Evolutionary conservation across 2,329 filamentous ascomycete genomes (phyloP).

Genomic region (Aureobasidium sp.): DNA sequence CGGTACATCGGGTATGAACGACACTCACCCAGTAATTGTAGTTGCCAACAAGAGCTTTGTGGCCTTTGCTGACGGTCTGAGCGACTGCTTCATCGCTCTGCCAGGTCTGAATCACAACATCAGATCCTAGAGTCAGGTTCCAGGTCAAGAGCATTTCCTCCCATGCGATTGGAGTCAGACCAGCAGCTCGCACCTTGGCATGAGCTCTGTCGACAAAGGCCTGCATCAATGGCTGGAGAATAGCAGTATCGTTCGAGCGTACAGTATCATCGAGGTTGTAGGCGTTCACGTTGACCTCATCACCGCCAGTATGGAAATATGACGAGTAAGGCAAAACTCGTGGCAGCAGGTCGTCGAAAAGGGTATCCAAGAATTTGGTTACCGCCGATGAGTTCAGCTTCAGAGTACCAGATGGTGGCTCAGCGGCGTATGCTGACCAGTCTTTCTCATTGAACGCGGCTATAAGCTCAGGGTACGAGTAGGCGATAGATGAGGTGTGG

Average conservation of each 20-base stretch:
- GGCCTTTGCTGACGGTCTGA: slow-evolving; percentile 53
- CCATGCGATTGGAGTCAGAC: slow-evolving; percentile 73
- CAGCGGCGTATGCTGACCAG: slow-evolving; percentile 47
- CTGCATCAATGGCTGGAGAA: slow-evolving; percentile 71
- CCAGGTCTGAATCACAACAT: slow-evolving; percentile 77
- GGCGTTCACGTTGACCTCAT: slow-evolving; percentile 74
- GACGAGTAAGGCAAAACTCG: slow-evolving; percentile 60
- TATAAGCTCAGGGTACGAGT: slow-evolving; percentile 64
- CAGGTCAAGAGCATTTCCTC: slow-evolving; percentile 77
- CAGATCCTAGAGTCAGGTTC: slow-evolving; percentile 64
- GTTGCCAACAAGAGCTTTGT: slow-evolving; percentile 67
- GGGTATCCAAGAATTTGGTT: slow-evolving; percentile 60
- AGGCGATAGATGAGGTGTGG: slow-evolving; percentile 62
- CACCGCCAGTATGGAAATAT: slow-evolving; percentile 81
- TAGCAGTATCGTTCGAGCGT: slow-evolving; percentile 53
- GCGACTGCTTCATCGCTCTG: slow-evolving; percentile 56
- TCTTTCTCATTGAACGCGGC: slow-evolving; percentile 53
- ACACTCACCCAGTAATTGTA: slow-evolving; percentile 66
- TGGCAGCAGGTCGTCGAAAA: slow-evolving; percentile 72
- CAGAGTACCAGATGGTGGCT: slow-evolving; percentile 56
- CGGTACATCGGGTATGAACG: neutral
- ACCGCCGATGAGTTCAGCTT: slow-evolving; percentile 69
- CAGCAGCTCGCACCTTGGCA: slow-evolving; percentile 53
- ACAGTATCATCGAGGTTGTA: slow-evolving; percentile 69
- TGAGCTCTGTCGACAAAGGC: slow-evolving; percentile 67